Base-by-base conservation (phyloP, 495 filamentous ascomycete species). In the Usnea hakonensis region DNA sequence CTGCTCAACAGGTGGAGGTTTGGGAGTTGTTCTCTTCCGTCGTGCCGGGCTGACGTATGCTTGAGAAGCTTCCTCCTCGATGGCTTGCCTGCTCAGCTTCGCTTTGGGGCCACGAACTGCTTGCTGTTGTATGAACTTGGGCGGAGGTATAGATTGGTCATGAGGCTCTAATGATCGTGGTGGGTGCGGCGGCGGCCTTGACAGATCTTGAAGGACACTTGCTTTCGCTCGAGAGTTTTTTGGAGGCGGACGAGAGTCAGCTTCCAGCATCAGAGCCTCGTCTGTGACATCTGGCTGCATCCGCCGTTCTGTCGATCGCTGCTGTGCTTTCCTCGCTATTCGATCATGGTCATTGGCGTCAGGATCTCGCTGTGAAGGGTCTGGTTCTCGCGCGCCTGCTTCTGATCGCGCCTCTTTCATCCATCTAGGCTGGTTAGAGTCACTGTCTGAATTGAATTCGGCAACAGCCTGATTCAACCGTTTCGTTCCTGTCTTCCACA, bases 401-500 rank as follows among this genome's bases (percentile, higher is more conserved):
- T 66, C 76, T 57, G 74, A 65, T 32, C 79, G 77, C 28, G 81
- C 77, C 57, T 90, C 88, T 67, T 85, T 83, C 93, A 98, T 95
- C 94, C 94, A 98, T 67, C 90, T 93, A 2, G 94, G 94, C 69
- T 96, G 90, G 69, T 71, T 90, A 2, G 89, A 78, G 70, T 96
- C 94, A 33, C 84, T 80, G n/a, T 89, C 87, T 2, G 80, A 72
- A 66, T 96, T 92, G 64, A 97, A 87, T 23, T 98, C 94, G 19
- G 90, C 84, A 17, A 98, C 90, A 17, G 90, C 94, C 71, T 91
- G 91, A 69, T 95, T 92, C n/a, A 97, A 85, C 70, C 89, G 93
- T 73, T 95, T 97, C 66, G 89, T 90, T 3, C 91, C 87, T 8
- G 86, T 87, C 72, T 96, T 98, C 94, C 94, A 98, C 3, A 97